Evolutionary conservation across 2,329 filamentous ascomycete species (phyloP), one percentile per base, ranked within the genome.

Genomic region (Cladosporium austrohemisphaericum): DNA sequence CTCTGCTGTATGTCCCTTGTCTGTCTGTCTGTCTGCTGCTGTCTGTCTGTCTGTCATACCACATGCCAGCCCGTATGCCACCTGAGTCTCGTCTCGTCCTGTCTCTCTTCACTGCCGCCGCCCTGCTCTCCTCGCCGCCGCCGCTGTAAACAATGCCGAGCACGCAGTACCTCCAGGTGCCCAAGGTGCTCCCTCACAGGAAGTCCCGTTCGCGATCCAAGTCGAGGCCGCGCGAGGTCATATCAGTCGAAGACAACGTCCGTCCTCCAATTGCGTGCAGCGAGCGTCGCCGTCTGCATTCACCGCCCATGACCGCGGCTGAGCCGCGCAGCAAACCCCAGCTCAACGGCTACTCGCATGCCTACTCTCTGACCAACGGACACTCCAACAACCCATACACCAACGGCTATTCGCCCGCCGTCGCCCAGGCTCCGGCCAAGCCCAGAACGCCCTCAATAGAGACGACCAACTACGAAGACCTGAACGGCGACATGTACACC

Each of bases 81-180:
- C 28, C 37, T 10, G n/a, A n/a, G n/a, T n/a, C n/a, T 25, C 20
- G 22, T 40, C 37, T 22, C 28, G 37, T 23, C 25, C 37, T 16
- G 23, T 23, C 9, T 16, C 26, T 20, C 22, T 31, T 26, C 22
- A 18, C 43, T 9, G 31, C 43, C 32, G 22, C 43, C 13, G 5
- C 23, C 33, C 18, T 10, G 16, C 23, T 18, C 22, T 6, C 25
- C 11, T 6, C 6, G 11, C 11, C 25, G 11, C 25, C 25, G 11
- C 13, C 32, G 3, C 32, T 14, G 5, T 37, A 25, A 25, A 18
- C 44, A 33, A 61, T 61, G 60, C 53, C 59, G 33, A 57, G 50
- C 44, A 57, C 61, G 16, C 60, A 64, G 51, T 67, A 62, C 50
- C 60, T 68, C n/a, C 64, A 67, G 55, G 65, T 68, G 29, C 65